phyloP scores from a whole-genome alignment of 345 rosid genomes.

The Aquilaria yunnanensis region DNA sequence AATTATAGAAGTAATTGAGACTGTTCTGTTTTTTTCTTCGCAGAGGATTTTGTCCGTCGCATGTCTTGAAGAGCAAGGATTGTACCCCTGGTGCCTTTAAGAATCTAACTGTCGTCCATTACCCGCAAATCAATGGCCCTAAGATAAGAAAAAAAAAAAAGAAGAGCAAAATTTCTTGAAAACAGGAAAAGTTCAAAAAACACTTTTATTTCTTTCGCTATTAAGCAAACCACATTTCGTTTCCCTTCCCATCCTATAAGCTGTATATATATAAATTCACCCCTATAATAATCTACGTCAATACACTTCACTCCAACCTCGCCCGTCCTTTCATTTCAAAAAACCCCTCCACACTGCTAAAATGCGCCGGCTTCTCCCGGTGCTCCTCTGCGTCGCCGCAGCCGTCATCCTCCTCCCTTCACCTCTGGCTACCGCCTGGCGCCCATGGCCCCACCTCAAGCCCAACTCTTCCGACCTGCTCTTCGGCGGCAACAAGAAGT shows the following conservation, averaged over 20 bases:
- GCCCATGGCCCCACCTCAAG: constrained; percentile 60
- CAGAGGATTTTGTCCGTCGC: too few species aligned
- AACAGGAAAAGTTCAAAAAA: not conserved
- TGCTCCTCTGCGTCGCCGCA: constrained; percentile 27
- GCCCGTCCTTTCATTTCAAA: not conserved
- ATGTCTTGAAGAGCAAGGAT: too few species aligned
- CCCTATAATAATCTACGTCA: not conserved
- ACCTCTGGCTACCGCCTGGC: constrained; percentile 39
- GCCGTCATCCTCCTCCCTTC: constrained; percentile 22
- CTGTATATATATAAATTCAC: constrained; percentile 14
- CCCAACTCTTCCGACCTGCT: constrained; percentile 47
- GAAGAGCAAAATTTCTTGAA: too few species aligned
- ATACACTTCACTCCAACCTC: not conserved
- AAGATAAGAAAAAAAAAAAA: too few species aligned
- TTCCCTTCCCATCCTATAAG: not conserved
- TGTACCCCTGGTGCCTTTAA: constrained; percentile 13
- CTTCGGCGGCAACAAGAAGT: constrained; percentile 59
- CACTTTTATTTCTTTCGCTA: not conserved
- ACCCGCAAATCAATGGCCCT: constrained; percentile 52
- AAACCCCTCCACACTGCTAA: not conserved
- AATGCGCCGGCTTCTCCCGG: constrained; percentile 21
- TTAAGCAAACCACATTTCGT: not conserved
- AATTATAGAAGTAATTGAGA: too few species aligned
- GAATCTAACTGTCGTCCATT: constrained; percentile 53
- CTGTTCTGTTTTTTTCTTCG: too few species aligned